Conservation (phyloP, 129 eudicot species). For the Rutidosis leptorrhynchoides region DNA sequence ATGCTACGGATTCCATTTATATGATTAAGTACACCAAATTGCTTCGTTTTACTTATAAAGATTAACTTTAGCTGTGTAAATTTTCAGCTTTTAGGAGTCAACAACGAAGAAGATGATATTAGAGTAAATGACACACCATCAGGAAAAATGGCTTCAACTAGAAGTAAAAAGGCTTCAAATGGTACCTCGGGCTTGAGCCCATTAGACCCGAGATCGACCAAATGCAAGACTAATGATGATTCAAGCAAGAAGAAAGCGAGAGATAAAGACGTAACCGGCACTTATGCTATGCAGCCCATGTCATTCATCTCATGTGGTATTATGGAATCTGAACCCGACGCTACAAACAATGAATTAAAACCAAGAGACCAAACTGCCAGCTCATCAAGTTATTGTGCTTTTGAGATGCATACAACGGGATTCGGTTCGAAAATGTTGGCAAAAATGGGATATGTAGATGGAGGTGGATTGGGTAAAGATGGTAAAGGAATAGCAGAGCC, state of each 20-base stretch:
- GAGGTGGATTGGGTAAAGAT: slow-evolving; percentile 75
- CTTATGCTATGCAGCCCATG: slow-evolving; percentile 69
- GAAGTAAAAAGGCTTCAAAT: slow-evolving; percentile 37
- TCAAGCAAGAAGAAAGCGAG: slow-evolving; percentile 35
- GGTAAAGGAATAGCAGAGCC: slow-evolving; percentile 73
- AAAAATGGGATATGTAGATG: slow-evolving; percentile 86
- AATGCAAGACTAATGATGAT: slow-evolving; percentile 32
- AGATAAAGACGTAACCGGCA: slow-evolving; percentile 39
- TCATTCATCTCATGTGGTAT: slow-evolving; percentile 79
- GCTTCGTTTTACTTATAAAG: background rate
- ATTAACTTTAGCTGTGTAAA: slow-evolving; percentile 10
- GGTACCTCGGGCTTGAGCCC: slow-evolving; percentile 33
- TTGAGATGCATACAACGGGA: slow-evolving; percentile 90
- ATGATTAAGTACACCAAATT: background rate
- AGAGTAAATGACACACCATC: slow-evolving; percentile 34
- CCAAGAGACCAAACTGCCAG: slow-evolving; percentile 33
- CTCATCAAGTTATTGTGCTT: slow-evolving; percentile 61
- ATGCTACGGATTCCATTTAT: slow-evolving; percentile 6
- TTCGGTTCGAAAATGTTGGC: slow-evolving; percentile 96
- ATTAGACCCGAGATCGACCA: slow-evolving; percentile 27
- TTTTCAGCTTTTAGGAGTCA: slow-evolving; percentile 66
- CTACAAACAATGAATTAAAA: slow-evolving; percentile 26
- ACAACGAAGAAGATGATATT: slow-evolving; percentile 50
- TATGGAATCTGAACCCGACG: slow-evolving; percentile 43
- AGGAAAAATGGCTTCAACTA: slow-evolving; percentile 30